phyloP scores from a whole-genome alignment of 129 eudicot genomes.

The Chrysanthemum makinoi region DNA sequence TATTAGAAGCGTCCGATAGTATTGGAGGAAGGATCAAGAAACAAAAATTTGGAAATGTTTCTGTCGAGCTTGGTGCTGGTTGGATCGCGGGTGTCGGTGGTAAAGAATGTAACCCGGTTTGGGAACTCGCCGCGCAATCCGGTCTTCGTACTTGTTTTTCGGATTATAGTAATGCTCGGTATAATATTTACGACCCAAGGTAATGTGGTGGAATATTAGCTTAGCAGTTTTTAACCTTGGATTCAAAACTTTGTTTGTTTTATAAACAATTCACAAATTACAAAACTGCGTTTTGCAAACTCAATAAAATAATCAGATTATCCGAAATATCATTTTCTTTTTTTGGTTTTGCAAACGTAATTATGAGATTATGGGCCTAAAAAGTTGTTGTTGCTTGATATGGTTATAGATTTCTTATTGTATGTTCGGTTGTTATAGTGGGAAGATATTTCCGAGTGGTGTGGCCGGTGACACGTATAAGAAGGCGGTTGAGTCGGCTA shows the following conservation, averaged over 20 bases:
- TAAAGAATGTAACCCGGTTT: slow-evolving; percentile 58
- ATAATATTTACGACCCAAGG: slow-evolving; percentile 75
- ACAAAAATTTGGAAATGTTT: slow-evolving; percentile 55
- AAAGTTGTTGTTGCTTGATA: too few relatives aligned
- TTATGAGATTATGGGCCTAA: too few relatives aligned
- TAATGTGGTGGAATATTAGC: neutral
- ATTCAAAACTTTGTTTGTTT: too few relatives aligned
- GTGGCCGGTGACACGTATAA: slow-evolving; percentile 69
- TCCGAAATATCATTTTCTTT: too few relatives aligned
- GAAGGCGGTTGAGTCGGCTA: slow-evolving; percentile 91
- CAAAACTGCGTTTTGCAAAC: too few relatives aligned
- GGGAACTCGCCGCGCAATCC: slow-evolving; percentile 66
- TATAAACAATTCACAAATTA: too few relatives aligned
- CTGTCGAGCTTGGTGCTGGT: slow-evolving; percentile 97
- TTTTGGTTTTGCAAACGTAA: too few relatives aligned
- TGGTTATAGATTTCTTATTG: neutral
- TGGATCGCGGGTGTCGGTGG: slow-evolving; percentile 99
- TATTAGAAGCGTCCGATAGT: slow-evolving; percentile 73
- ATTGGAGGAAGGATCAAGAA: slow-evolving; percentile 80
- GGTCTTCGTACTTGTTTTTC: slow-evolving; percentile 78
- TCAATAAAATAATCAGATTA: too few relatives aligned
- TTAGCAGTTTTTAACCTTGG: too few relatives aligned
- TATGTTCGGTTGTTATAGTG: slow-evolving; percentile 38
- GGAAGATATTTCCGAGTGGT: slow-evolving; percentile 84
- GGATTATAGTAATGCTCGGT: slow-evolving; percentile 89